phyloP scores from a whole-genome alignment of 306 rosid species.

The Mimosa bimucronata region DNA sequence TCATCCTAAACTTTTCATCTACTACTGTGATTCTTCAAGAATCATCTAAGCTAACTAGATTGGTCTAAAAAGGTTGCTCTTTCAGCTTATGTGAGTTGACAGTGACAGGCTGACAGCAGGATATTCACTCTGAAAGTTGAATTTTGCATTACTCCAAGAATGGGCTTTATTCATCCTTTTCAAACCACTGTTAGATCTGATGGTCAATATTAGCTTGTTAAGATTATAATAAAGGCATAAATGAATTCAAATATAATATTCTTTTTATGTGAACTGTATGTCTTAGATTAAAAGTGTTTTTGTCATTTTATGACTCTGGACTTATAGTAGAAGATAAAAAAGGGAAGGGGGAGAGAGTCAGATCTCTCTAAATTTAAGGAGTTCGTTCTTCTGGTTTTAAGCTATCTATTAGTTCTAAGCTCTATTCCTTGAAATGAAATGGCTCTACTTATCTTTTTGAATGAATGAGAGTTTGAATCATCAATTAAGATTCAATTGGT shows the following conservation, averaged over 20 bases:
- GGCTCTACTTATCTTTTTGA: slow-evolving; percentile 17
- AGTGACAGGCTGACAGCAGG: background rate
- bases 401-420: slow-evolving; percentile 24
- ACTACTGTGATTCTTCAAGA: slow-evolving; percentile 10
- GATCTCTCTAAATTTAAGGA: slow-evolving; percentile 43
- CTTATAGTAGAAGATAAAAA: background rate
- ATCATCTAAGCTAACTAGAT: too few species aligned
- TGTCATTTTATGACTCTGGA: background rate
- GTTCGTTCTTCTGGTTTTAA: slow-evolving; percentile 30
- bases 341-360: slow-evolving; percentile 27
- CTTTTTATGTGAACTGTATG: slow-evolving; percentile 6
- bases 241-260: too few species aligned
- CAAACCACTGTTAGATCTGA: background rate
- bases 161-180: slow-evolving; percentile 1
- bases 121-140: background rate
- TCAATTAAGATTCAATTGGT: background rate
- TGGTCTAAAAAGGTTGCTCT: too few species aligned
- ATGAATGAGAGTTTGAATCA: slow-evolving; percentile 18
- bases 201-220: background rate
- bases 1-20: slow-evolving; percentile 32
- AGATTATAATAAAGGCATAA: background rate
- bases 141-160: background rate
- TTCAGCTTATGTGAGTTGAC: too few species aligned
- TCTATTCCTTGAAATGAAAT: too few species aligned
- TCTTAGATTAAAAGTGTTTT: slow-evolving; percentile 29